Percentiles rank a stretch among this genome's conserved stretches.
Evolutionary conservation across 371 early-diverging fungal species (phyloP).

Genomic region (Mortierella sp.): DNA sequence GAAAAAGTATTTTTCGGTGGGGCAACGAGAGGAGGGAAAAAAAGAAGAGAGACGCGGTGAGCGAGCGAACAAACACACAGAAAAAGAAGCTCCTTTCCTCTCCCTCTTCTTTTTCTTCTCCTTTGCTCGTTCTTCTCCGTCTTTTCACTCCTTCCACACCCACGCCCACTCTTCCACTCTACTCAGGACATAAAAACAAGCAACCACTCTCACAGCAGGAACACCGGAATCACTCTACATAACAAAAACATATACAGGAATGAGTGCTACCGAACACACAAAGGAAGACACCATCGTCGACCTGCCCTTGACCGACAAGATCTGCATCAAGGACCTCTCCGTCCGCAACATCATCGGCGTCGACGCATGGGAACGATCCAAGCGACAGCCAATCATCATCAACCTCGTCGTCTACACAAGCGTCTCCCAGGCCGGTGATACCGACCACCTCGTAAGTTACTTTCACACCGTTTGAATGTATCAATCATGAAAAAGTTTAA

Average conservation of each 20-base stretch:
- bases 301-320: slow-evolving; percentile 73
- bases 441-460: slow-evolving; percentile 73
- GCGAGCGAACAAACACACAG: background rate
- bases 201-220: too few species aligned
- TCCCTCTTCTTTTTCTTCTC: background rate
- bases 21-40: background rate
- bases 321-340: slow-evolving; percentile 84
- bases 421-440: slow-evolving; percentile 81
- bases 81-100: background rate
- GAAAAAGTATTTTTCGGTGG: background rate
- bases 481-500: background rate
- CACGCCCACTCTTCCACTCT: background rate
- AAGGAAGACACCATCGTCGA: slow-evolving; percentile 18
- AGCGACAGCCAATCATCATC: slow-evolving; percentile 90
- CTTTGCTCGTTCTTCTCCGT: background rate
- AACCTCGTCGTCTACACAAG: slow-evolving; percentile 81
- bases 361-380: slow-evolving; percentile 93
- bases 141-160: background rate
- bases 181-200: background rate
- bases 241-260: background rate
- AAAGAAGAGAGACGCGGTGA: background rate
- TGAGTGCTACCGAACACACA: slow-evolving; percentile 1
- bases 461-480: too few species aligned
- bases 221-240: background rate
- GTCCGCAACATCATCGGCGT: slow-evolving; percentile 92